Evolutionary conservation across 805 yeast genomes (phyloP).

Genomic region (Blastobotrys terrestris): DNA sequence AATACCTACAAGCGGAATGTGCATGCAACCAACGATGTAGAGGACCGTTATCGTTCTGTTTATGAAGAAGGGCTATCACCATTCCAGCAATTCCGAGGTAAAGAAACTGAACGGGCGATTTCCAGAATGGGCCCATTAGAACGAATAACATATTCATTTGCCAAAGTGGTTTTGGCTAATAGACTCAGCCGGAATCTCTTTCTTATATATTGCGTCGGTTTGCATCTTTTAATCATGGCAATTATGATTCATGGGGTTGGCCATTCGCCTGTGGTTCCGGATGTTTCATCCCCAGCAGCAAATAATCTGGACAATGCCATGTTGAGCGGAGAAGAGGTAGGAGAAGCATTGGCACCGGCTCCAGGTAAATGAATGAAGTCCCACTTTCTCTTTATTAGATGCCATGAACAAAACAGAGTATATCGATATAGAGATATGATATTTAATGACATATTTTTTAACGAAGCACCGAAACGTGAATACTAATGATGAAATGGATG

Average conservation of each 20-base stretch:
- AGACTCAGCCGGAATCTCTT: slow-evolving; percentile 66
- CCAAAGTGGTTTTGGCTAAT: slow-evolving; percentile 71
- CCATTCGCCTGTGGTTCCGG: slow-evolving; percentile 3
- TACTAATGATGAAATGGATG: too few species aligned
- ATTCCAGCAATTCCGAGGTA: slow-evolving; percentile 69
- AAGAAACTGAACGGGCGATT: slow-evolving; percentile 69
- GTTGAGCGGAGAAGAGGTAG: too few species aligned
- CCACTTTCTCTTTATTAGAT: too few species aligned
- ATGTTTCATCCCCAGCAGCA: too few species aligned
- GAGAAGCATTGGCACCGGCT: too few species aligned
- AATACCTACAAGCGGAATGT: slow-evolving; percentile 22
- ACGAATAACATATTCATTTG: slow-evolving; percentile 63
- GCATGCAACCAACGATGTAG: slow-evolving; percentile 31
- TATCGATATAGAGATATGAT: too few species aligned
- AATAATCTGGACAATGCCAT: too few species aligned
- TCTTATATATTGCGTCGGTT: slow-evolving; percentile 62
- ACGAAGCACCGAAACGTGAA: too few species aligned
- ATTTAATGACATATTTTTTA: too few species aligned
- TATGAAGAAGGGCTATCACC: slow-evolving; percentile 81
- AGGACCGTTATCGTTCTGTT: slow-evolving; percentile 51
- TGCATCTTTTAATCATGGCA: slow-evolving; percentile 68
- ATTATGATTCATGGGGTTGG: slow-evolving; percentile 28
- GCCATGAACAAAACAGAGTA: too few species aligned
- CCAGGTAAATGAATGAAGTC: too few species aligned
- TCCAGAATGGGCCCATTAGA: slow-evolving; percentile 73